These are phyloP conservation scores for Cutaneotrichosporon sp. DNA, from an alignment of 1,284 basidiomycete genomes.

Conservation along the genomic window DNA sequence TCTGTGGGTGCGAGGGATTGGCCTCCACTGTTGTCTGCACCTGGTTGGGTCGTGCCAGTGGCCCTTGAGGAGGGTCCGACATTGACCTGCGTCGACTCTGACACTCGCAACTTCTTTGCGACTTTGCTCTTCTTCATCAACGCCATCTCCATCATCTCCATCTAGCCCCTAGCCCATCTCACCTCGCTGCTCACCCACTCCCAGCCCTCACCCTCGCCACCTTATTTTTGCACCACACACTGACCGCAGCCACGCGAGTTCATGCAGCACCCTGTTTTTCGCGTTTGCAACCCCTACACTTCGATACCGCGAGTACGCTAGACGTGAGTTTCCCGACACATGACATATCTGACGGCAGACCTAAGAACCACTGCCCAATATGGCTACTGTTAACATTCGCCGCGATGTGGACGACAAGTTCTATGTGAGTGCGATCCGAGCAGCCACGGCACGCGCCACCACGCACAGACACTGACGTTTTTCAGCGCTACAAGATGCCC, in stretches of 20 bases:
- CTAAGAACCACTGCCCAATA: slow-evolving; percentile 56
- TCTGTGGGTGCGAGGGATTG: not conserved
- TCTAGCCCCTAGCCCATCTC: not conserved
- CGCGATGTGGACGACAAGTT: slow-evolving; percentile 86
- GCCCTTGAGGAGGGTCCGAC: not conserved
- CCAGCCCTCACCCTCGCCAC: not conserved
- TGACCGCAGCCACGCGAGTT: slow-evolving; percentile 26
- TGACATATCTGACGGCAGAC: slow-evolving; percentile 18
- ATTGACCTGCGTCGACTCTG: not conserved
- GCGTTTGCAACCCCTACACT: slow-evolving; percentile 11
- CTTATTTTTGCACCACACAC: not conserved
- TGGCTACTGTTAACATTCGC: slow-evolving; percentile 94
- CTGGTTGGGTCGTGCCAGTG: not conserved
- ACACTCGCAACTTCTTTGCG: not conserved
- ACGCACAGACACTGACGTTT: slow-evolving; percentile 12
- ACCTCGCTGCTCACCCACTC: not conserved
- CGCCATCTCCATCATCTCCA: not conserved
- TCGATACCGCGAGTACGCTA: slow-evolving; percentile 23
- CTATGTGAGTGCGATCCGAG: slow-evolving; percentile 49
- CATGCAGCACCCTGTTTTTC: slow-evolving; percentile 28
- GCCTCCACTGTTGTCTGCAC: not conserved
- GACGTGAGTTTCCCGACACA: slow-evolving; percentile 16
- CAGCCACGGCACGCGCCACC: not conserved
- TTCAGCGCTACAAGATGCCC: slow-evolving; percentile 71
- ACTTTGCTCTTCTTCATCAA: not conserved